These are phyloP conservation scores for Yamadazyma phyllophila DNA, from an alignment of 805 yeast species.

Conservation along the genomic window DNA sequence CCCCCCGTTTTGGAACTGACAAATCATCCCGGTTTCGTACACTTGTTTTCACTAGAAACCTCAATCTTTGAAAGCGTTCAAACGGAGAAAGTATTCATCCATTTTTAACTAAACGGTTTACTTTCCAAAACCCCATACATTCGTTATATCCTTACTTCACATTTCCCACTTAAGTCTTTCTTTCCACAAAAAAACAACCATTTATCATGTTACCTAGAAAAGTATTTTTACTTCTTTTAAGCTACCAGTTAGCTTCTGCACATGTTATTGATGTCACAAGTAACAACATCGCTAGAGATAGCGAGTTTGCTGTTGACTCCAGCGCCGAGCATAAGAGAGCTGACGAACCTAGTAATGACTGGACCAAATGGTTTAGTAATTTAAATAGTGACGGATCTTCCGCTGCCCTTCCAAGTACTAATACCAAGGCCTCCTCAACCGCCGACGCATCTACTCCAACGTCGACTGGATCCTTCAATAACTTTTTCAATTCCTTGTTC, in stretches of 20 bases:
- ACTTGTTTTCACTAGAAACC: background rate
- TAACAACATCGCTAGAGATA: constrained; percentile 1
- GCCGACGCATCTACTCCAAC: background rate
- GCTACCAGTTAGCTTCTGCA: constrained; percentile 1
- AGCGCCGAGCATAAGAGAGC: background rate
- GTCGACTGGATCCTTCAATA: constrained; percentile 1
- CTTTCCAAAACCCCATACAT: background rate
- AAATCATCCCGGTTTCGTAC: background rate
- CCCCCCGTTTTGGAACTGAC: background rate
- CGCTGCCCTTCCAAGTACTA: background rate
- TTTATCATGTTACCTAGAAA: constrained; percentile 5
- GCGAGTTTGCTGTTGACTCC: constrained; percentile 1
- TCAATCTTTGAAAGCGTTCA: background rate
- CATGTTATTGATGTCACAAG: constrained; percentile 9
- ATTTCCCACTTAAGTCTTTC: constrained; percentile 12
- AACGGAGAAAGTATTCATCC: too few species aligned
- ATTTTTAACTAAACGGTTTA: too few species aligned
- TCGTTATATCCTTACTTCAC: constrained; percentile 1
- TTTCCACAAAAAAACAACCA: background rate
- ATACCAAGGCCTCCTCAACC: background rate
- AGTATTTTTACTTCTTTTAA: constrained; percentile 1
- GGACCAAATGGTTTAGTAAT: constrained; percentile 11
- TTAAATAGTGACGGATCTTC: background rate
- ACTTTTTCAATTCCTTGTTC: constrained; percentile 7
- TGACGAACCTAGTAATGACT: constrained; percentile 3